These are phyloP conservation scores for Saturnispora kantuleensis DNA, from an alignment of 805 yeast species.

Conservation along the genomic window DNA sequence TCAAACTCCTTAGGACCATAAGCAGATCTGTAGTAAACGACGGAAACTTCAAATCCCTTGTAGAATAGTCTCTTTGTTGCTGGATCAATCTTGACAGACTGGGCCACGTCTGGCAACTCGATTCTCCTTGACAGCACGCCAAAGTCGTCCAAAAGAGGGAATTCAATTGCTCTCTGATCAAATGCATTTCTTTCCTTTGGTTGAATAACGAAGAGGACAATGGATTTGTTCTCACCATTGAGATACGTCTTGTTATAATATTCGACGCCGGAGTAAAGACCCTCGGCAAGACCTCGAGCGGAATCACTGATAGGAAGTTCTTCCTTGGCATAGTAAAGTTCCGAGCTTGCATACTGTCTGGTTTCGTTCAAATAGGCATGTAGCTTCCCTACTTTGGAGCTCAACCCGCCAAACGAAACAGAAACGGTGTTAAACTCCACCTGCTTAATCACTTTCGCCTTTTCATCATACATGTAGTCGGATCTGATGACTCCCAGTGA, in stretches of 20 bases:
- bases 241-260: constrained; percentile 35
- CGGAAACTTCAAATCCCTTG: constrained; percentile 65
- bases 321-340: constrained; percentile 35
- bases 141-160: constrained; percentile 44
- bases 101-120: constrained; percentile 49
- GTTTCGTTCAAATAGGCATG: constrained; percentile 56
- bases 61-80: constrained; percentile 40
- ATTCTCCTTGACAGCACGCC: constrained; percentile 56
- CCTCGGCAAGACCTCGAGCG: constrained; percentile 48
- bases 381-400: constrained; percentile 66
- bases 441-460: constrained; percentile 62
- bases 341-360: constrained; percentile 45
- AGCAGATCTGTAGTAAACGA: constrained; percentile 85
- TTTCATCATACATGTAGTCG: constrained; percentile 66
- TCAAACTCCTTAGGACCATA: constrained; percentile 79
- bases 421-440: constrained; percentile 95
- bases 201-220: constrained; percentile 73
- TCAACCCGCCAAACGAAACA: constrained; percentile 89
- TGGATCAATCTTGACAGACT: constrained; percentile 32
- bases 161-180: constrained; percentile 85
- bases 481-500: constrained; percentile 82
- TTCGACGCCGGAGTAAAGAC: constrained; percentile 56
- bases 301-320: constrained; percentile 61
- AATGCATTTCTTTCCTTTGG: constrained; percentile 79
- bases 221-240: constrained; percentile 29